Evolutionary conservation across 2,329 filamentous ascomycete species (phyloP).

Genomic region (Fusarium sp.): DNA sequence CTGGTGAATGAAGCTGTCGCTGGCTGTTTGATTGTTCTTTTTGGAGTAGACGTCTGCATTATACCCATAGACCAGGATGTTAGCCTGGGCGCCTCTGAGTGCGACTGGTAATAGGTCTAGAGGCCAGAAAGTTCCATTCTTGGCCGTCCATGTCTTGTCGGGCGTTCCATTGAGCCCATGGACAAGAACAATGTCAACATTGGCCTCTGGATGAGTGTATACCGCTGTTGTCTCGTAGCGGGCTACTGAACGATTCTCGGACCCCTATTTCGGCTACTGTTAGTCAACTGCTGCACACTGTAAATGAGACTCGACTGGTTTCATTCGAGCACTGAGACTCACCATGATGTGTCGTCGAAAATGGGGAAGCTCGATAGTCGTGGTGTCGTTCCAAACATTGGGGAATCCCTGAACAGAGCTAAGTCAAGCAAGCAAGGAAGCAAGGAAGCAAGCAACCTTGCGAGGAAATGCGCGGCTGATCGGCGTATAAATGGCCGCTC

Average conservation of each 20-base stretch:
- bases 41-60: conserved; percentile 71
- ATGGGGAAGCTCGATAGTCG: conserved; percentile 7
- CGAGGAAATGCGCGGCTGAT: neutral
- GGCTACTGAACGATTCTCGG: conserved; percentile 40
- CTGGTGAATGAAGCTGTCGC: conserved; percentile 73
- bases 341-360: conserved; percentile 40
- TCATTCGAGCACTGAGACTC: neutral
- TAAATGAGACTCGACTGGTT: neutral
- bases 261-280: conserved; percentile 48
- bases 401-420: neutral
- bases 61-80: conserved; percentile 78
- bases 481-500: conserved; percentile 17
- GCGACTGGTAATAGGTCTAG: conserved; percentile 70
- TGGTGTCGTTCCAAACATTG: conserved; percentile 22
- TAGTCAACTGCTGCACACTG: neutral
- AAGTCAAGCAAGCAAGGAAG: neutral
- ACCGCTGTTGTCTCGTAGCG: conserved; percentile 69
- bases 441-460: neutral
- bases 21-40: conserved; percentile 61
- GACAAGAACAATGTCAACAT: conserved; percentile 73
- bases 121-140: conserved; percentile 73
- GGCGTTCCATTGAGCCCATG: conserved; percentile 76
- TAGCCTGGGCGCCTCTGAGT: conserved; percentile 65
- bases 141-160: conserved; percentile 68
- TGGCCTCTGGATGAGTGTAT: conserved; percentile 66